Evolutionary conservation across 2,329 filamentous ascomycete species (phyloP).

Genomic region (Aspergillus texensis): DNA sequence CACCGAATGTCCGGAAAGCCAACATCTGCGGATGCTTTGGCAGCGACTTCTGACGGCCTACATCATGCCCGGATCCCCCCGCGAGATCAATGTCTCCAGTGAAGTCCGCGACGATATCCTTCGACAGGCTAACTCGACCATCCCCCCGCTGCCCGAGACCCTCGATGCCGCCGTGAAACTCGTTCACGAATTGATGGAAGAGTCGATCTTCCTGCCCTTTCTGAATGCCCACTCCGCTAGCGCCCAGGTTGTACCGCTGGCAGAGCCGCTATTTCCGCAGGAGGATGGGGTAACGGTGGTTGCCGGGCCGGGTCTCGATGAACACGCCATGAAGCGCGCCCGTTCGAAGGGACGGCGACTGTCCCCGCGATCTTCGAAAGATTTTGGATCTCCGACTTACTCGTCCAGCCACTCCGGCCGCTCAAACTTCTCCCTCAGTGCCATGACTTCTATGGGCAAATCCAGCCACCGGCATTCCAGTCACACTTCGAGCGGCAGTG

Average conservation of each 20-base stretch:
- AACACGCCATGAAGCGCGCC: slow-evolving; percentile 30
- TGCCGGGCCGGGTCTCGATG: slow-evolving; percentile 33
- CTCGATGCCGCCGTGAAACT: slow-evolving; percentile 83
- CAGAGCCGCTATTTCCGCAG: slow-evolving; percentile 44
- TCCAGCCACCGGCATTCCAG: slow-evolving; percentile 37
- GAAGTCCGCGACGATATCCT: slow-evolving; percentile 82
- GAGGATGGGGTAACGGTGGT: slow-evolving; percentile 40
- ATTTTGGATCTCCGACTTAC: slow-evolving; percentile 31
- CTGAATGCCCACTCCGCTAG: slow-evolving; percentile 67
- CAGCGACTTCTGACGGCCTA: slow-evolving; percentile 86
- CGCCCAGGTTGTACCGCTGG: slow-evolving; percentile 49
- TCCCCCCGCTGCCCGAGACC: slow-evolving; percentile 72
- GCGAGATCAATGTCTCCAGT: slow-evolving; percentile 88
- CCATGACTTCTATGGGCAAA: slow-evolving; percentile 37
- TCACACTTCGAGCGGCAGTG: slow-evolving; percentile 40
- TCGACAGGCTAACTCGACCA: slow-evolving; percentile 58
- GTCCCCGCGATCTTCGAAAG: slow-evolving; percentile 38
- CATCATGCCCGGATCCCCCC: slow-evolving; percentile 79
- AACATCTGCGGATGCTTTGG: slow-evolving; percentile 81
- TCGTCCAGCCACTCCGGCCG: slow-evolving; percentile 29
- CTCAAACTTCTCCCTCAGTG: slow-evolving; percentile 35
- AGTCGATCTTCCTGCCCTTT: slow-evolving; percentile 91
- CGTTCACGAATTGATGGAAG: slow-evolving; percentile 95
- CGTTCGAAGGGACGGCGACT: slow-evolving; percentile 31
- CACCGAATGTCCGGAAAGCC: slow-evolving; percentile 59